Base-by-base conservation (phyloP, 805 yeast genomes). In the Trichomonascus vanleenenianus region DNA sequence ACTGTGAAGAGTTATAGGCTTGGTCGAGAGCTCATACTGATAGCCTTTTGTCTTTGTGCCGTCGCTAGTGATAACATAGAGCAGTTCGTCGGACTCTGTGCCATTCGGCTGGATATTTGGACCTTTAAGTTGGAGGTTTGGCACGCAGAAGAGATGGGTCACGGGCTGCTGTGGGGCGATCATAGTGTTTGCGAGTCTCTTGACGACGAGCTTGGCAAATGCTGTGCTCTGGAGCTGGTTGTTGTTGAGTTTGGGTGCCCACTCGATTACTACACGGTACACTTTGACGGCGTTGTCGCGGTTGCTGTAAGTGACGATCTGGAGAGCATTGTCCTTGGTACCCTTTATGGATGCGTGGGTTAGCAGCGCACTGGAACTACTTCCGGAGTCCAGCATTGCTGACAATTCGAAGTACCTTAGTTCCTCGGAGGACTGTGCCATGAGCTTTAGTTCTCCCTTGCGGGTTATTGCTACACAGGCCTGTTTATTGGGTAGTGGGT, bases 381-480 rank as follows among this genome's bases (percentile, higher is more conserved):
- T 40, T 41, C 33, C 58, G 81, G 91, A 56, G 75, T 81, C 67
- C 79, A 79, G 25, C 82, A 60, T 19, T 72, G 66, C 35, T 81
- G 62, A 45, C 20, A 49, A 44, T 35, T 54, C 50, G 25, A 45
- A 47, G 39, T 48, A 55, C 30, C 52, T 39, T 2, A 47, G 18
- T 30, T 52, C 59, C 7, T 49, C 30, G 7, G 50, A 30, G 22
- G 45, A 43, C 31, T 56, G 60, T 12, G 55, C 49, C 6, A 53
- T 39, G 20, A 54, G 42, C 30, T 50, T 35, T 2, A 55, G 39
- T 5, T 70, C 67, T 1, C 93, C 95, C 52, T 78, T 76, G 45
- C 73, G 69, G 38, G 91, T 70, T 34, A 85, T 65, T 1, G 78
- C 79, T 19, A 85, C 63, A 54, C 87, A 78, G 2, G 89, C 93